Evolutionary conservation across 805 yeast genomes (phyloP).

Genomic region (Yarrowia hollandica): DNA sequence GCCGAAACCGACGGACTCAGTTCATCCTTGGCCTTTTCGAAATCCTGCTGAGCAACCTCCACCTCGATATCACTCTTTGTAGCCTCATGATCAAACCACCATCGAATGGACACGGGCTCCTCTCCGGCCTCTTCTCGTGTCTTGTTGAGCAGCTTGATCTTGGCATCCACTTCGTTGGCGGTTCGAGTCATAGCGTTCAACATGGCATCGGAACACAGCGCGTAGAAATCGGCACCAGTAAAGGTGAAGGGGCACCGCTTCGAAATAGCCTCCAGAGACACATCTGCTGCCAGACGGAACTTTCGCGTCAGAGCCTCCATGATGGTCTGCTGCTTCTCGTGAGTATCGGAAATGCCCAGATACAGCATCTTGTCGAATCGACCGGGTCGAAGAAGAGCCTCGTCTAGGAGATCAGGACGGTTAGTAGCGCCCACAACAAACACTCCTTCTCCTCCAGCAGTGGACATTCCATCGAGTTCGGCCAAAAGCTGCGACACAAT

Average conservation of each 20-base stretch:
- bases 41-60: constrained; percentile 68
- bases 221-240: constrained; percentile 98
- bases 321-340: constrained; percentile 83
- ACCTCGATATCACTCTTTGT: constrained; percentile 66
- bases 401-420: constrained; percentile 92
- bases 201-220: constrained; percentile 93
- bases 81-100: constrained; percentile 90
- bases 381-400: constrained; percentile 90
- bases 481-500: constrained; percentile 94
- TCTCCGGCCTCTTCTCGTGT: constrained; percentile 33
- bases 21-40: constrained; percentile 68
- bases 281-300: constrained; percentile 55
- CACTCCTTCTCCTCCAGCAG: constrained; percentile 80
- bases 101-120: constrained; percentile 61
- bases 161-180: constrained; percentile 71
- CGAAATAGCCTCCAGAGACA: constrained; percentile 61
- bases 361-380: constrained; percentile 94
- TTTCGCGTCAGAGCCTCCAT: constrained; percentile 86
- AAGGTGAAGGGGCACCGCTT: constrained; percentile 79
- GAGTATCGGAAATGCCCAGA: constrained; percentile 87
- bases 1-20: constrained; percentile 83
- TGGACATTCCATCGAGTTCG: constrained; percentile 93
- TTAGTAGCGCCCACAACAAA: constrained; percentile 99
- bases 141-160: constrained; percentile 55
- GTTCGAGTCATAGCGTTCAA: constrained; percentile 92